These are phyloP conservation scores for Botrytis aclada DNA, from an alignment of 2,329 filamentous ascomycete genomes.

Conservation along the genomic window DNA sequence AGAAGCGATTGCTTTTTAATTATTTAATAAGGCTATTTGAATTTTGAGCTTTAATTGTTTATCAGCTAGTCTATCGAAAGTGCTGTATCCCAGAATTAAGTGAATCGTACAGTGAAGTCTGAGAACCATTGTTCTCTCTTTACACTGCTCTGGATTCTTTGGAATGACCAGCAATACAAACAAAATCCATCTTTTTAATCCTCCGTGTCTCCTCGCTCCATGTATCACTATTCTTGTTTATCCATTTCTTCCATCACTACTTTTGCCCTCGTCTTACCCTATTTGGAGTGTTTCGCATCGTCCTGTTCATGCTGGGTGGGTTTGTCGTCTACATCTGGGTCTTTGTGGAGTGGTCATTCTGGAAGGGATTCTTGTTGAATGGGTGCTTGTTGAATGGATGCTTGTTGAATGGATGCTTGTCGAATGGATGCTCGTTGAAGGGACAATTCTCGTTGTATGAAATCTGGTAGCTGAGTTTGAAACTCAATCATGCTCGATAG, in stretches of 20 bases:
- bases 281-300: not conserved
- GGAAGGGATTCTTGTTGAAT: not conserved
- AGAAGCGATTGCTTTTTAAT: not conserved
- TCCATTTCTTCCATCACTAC: not conserved
- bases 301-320: not conserved
- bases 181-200: rapidly evolving
- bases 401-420: not conserved
- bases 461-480: not conserved
- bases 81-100: not conserved
- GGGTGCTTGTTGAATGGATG: too few relatives aligned
- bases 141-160: too few relatives aligned
- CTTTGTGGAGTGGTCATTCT: not conserved
- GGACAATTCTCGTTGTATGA: not conserved
- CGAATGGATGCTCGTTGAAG: not conserved
- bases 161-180: not conserved
- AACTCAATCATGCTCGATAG: not conserved
- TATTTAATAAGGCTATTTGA: not conserved
- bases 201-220: not conserved
- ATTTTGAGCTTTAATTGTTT: not conserved
- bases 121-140: not conserved
- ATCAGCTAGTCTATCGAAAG: not conserved
- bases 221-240: rapidly evolving
- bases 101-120: not conserved
- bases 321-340: not conserved
- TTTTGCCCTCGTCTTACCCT: not conserved